These are phyloP conservation scores for Miscanthus lutarioriparius DNA, from an alignment of 176 grass and related monocot genomes.

Conservation along the genomic window DNA sequence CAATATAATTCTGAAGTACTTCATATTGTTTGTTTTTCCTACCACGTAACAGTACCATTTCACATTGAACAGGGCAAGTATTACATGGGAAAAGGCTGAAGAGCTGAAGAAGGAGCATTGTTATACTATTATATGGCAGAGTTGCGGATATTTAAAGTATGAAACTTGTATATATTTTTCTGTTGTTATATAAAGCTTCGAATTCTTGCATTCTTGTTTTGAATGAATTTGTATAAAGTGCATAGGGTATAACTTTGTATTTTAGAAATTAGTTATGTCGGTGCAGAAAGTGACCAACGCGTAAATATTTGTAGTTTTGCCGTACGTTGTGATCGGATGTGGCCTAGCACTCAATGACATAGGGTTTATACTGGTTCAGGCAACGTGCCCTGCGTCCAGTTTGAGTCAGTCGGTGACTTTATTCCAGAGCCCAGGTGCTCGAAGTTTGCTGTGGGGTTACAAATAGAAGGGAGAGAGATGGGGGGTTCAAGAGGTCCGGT, in stretches of 20 bases:
- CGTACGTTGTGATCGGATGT: too few species aligned
- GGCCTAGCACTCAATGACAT: too few species aligned
- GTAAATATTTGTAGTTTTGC: too few species aligned
- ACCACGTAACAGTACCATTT: constrained; percentile 13
- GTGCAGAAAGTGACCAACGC: too few species aligned
- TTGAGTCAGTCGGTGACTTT: too few species aligned
- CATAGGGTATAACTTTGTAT: neutral
- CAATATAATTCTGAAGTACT: constrained; percentile 30
- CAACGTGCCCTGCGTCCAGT: too few species aligned
- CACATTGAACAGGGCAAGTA: constrained; percentile 62
- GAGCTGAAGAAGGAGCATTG: constrained; percentile 92
- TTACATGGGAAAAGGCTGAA: constrained; percentile 91
- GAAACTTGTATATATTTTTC: neutral
- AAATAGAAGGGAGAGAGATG: too few species aligned
- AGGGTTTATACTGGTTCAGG: too few species aligned
- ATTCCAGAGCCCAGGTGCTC: too few species aligned
- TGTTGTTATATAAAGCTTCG: constrained; percentile 19
- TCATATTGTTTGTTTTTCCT: constrained; percentile 18
- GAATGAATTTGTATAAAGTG: constrained; percentile 5
- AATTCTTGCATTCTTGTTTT: constrained; percentile 9
- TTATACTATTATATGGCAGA: constrained; percentile 81
- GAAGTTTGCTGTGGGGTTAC: too few species aligned
- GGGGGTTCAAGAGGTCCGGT: too few species aligned
- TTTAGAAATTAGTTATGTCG: neutral
- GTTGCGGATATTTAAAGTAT: constrained; percentile 80